Base-by-base conservation (phyloP, 2,329 filamentous ascomycete species). In the Chaetoscypha palmicola region DNA sequence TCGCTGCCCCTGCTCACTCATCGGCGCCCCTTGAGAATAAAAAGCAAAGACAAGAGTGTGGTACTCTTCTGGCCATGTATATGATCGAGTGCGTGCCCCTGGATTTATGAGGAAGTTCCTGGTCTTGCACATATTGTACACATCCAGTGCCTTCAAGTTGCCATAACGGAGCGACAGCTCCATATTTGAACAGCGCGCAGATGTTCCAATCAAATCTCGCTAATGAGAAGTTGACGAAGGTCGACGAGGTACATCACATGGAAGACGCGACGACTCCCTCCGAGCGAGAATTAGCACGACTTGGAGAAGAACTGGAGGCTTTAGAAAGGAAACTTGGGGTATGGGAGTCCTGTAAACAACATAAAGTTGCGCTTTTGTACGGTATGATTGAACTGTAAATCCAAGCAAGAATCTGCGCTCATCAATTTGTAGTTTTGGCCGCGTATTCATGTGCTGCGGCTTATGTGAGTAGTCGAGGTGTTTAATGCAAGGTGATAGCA, bases 391-490 rank as follows among this genome's bases (percentile, higher is more conserved):
- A 5, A 12, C 17, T 11, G 19, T 3, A 7, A 14, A 8, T 23
- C 2, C 17, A 10, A 4, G 9, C 8, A 34, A n/a, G 12, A n/a
- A 34, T 16, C n/a, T 21, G 2, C 23, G n/a, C 17, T 21, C 31
- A 39, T 19, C 20, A 19, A 14, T 2, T 33, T 22, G 9, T 42
- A 52, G 50, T 50, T 26, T 16, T 52, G 12, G 43, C 47, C 14
- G 47, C 47, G 3, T 52, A 52, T 24, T 41, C 45, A 16, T 50
- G 47, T 24, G 45, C 50, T n/a, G 50, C 50, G 14, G 39, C 41
- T 17, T 52, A 47, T 40, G 47, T 52, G 39, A 31, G 49, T 40
- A 32, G 10, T 22, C 17, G 23, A 26, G 9, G 12, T 4, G 23
- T 11, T 22, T n/a, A 8, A 16, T n/a, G 10, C 5, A 14, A 12